Evolutionary conservation across 768 basidiomycete species (phyloP), one percentile per base, ranked within the genome.

Genomic region (Pleurotus tuber-regium): DNA sequence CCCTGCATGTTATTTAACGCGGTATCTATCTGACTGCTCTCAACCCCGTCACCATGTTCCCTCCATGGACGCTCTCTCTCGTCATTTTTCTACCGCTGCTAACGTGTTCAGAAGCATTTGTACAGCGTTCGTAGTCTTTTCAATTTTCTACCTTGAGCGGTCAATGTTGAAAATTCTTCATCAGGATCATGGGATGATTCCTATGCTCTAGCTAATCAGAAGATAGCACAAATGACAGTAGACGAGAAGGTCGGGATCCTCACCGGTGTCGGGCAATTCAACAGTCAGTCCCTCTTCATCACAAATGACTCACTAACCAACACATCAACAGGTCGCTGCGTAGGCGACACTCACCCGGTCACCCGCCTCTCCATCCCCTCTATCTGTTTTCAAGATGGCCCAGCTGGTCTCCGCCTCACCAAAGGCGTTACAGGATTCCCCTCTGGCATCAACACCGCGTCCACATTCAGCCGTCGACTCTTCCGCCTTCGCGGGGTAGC

Each of bases 401-500:
- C 77, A 0, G 76, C 76, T 11, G 77, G 77, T 1, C 12, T 76
- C 12, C 70, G 76, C 11, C 56, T 71, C 14, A 65, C 63, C 28
- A 73, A 71, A 56, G 71, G 71, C 21, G 75, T 76, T 1, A 78
- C 77, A 14, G 76, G 75, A 0, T 78, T 74, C 41, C 87, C 87
- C 0, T 69, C 86, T 1, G 84, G 79, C 0, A 77, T 87, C 59
- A 83, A 76, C 36, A 59, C 66, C 7, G 77, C 76, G 2, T 65
- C 74, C 19, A 50, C 76, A 8, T 82, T 79, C 60, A 80, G 86
- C 62, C 72, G 78, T 24, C 72, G 83, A 28, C 66, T 89, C 7
- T 86, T 88, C 72, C 76, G 80, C 43, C 72, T 75, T 29, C 72
- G 87, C 40, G 87, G 83, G 3, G 67, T 71, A 2, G 84, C 84